Base-by-base conservation (phyloP, 2,329 filamentous ascomycete genomes). In the Zasmidium cellare region DNA sequence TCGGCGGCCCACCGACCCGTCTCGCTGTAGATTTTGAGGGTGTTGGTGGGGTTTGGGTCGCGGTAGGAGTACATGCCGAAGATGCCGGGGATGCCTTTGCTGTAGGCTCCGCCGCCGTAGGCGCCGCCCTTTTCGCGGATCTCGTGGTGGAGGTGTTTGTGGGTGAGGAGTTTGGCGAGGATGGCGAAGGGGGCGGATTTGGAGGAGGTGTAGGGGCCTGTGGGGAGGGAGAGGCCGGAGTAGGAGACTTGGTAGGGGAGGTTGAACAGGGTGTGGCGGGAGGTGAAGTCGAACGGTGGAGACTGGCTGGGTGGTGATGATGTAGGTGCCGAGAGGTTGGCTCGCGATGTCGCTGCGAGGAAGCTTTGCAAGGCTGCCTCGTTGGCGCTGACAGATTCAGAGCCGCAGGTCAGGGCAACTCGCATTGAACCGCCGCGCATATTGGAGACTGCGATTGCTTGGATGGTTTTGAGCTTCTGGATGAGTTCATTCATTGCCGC, bases 211-310 rank as follows among this genome's bases (percentile, higher is more conserved):
- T 97, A 99, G 0, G 92, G 90, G 0, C 89, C 88, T 0, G 93
- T 96, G 6, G 90, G 87, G 14, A 96, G 77, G 18, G 91, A 88
- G 46, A 94, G 82, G 16, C 88, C 89, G 7, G 93, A 91, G 72
- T 97, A 97, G 72, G 96, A 97, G 31, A 99, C 94, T 76, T 99
- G 94, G 76, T 96, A 99, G 0, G 94, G 94, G 18, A 99, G 82
- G 22, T 93, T 89, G 76, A 96, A 97, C 76, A 97, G 96, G 0
- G 91, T 88, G 73, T 92, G 94, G 53, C 67, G 51, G 55, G 69
- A 35, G 41, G 18, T 50, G 54, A 31, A 53, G 55, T 56, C 54
- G 57, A 20, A 64, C 48, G 51, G 66, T 16, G 55, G 69, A 41
- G 24, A 67, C 52, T 69, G 61, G 19, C 65, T 74, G 53, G 69